phyloP scores from a whole-genome alignment of 1,284 basidiomycete genomes.

The Amylostereum areolatum region DNA sequence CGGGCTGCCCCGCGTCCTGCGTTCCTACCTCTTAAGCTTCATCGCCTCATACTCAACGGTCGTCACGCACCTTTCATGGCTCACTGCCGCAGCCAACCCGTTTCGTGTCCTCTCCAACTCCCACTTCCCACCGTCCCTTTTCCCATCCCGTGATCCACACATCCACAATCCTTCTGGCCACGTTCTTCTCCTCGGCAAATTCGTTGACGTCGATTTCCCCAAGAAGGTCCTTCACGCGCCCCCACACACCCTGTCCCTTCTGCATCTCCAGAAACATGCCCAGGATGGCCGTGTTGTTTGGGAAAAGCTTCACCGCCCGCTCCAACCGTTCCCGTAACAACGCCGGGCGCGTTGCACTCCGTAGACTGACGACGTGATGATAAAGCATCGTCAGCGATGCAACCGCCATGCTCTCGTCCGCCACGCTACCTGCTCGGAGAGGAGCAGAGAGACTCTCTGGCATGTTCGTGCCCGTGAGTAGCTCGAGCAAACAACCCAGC shows the following conservation, averaged over 20 bases:
- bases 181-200: conserved; percentile 38
- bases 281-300: conserved; percentile 70
- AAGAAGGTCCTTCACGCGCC: conserved; percentile 49
- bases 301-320: conserved; percentile 51
- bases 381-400: conserved; percentile 58
- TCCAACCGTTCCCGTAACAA: conserved; percentile 56
- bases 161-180: conserved; percentile 55
- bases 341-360: conserved; percentile 51
- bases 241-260: conserved; percentile 71
- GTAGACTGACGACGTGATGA: conserved; percentile 49
- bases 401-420: conserved; percentile 57
- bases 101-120: conserved; percentile 67
- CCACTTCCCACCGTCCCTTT: conserved; percentile 55
- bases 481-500: conserved; percentile 56
- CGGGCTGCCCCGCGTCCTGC: conserved; percentile 62
- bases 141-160: conserved; percentile 80
- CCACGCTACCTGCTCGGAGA: conserved; percentile 21
- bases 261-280: conserved; percentile 75
- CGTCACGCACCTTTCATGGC: conserved; percentile 53
- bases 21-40: conserved; percentile 3
- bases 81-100: conserved; percentile 54
- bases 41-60: neutral
- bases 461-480: conserved; percentile 42
- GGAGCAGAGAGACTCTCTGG: conserved; percentile 40
- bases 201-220: conserved; percentile 33